Evolutionary conservation across 176 grass and related monocot genomes (phyloP).

Genomic region (Oryza glumipatula): DNA sequence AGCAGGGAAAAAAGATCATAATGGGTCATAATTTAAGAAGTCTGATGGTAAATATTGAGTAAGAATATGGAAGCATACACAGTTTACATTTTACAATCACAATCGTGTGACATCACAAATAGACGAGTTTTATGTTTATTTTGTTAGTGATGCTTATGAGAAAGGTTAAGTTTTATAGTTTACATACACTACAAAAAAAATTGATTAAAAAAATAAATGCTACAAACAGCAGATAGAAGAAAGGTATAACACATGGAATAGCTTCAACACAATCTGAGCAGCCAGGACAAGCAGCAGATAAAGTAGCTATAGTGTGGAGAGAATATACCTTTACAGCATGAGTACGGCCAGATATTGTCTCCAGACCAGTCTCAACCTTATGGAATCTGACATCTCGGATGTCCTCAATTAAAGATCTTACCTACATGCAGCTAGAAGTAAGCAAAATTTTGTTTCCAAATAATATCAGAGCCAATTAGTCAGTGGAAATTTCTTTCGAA

Average conservation of each 20-base stretch:
- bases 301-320: not conserved
- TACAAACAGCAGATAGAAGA: not conserved
- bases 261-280: not conserved
- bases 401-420: conserved; percentile 94
- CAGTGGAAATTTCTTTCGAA: not conserved
- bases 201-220: not conserved
- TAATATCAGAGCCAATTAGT: conserved; percentile 17
- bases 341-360: conserved; percentile 91
- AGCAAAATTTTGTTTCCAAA: not conserved
- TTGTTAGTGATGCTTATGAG: not conserved
- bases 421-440: conserved; percentile 51
- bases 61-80: not conserved
- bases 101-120: not conserved
- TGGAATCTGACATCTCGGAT: conserved; percentile 98
- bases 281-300: not conserved
- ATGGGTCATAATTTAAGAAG: not conserved
- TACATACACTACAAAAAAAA: not conserved
- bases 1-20: not conserved
- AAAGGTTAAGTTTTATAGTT: not conserved
- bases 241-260: not conserved
- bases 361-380: conserved; percentile 91
- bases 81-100: not conserved
- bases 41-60: not conserved
- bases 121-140: not conserved
- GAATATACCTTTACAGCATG: conserved; percentile 87